Conservation (phyloP, 2,329 filamentous ascomycete genomes). For the Penicillium glabrum region DNA sequence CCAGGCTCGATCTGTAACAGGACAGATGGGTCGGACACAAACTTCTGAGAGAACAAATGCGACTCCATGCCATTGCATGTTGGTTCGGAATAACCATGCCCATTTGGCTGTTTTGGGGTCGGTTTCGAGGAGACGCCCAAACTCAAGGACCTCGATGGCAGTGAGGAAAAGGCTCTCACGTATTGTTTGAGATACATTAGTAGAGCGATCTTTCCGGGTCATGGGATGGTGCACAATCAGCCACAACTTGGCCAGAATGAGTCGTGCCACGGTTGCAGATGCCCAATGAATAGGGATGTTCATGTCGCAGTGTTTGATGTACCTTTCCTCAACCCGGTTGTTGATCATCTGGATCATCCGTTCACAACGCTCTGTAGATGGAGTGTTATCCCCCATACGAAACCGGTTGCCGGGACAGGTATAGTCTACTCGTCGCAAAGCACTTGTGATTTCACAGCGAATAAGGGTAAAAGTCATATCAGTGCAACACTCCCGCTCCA, state of each 20-base stretch:
- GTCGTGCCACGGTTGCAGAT: slow-evolving; percentile 64
- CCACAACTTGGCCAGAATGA: slow-evolving; percentile 77
- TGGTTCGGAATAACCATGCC: slow-evolving; percentile 65
- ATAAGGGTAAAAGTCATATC: slow-evolving; percentile 55
- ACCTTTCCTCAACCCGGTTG: slow-evolving; percentile 55
- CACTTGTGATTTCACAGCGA: slow-evolving; percentile 53
- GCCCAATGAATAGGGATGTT: slow-evolving; percentile 64
- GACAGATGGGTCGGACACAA: slow-evolving; percentile 57
- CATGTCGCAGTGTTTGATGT: slow-evolving; percentile 54
- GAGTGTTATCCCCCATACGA: slow-evolving; percentile 12
- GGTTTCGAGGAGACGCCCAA: slow-evolving; percentile 64
- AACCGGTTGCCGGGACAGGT: slow-evolving; percentile 30
- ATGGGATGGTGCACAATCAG: slow-evolving; percentile 74
- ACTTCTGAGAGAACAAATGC: slow-evolving; percentile 62
- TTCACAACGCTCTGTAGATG: slow-evolving; percentile 38
- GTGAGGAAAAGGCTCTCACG: slow-evolving; percentile 70
- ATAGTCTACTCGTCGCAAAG: slow-evolving; percentile 41
- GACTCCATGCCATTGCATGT: slow-evolving; percentile 66
- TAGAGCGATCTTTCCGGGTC: slow-evolving; percentile 58
- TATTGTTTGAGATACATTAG: slow-evolving; percentile 59
- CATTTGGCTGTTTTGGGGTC: slow-evolving; percentile 63
- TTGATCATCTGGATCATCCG: slow-evolving; percentile 54
- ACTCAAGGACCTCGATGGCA: slow-evolving; percentile 73
- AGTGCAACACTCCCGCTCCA: slow-evolving; percentile 52
- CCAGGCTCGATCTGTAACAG: slow-evolving; percentile 62